Conservation (phyloP, 129 eudicot genomes). For the Artemisia argyi region DNA sequence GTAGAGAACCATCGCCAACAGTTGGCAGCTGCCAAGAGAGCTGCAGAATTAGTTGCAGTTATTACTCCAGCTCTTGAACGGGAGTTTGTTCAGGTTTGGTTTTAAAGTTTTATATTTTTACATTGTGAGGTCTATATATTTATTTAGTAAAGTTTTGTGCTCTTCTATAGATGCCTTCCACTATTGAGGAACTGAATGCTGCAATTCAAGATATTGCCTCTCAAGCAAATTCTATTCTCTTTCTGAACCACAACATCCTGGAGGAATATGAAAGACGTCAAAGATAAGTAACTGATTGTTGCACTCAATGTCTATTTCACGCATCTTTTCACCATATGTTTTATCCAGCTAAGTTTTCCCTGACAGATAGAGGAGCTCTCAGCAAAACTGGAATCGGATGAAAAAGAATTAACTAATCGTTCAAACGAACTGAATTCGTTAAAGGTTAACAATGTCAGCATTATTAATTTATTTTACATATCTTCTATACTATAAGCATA, state of each 20-base stretch:
- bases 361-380: conserved; percentile 72
- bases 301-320: conserved; percentile 1
- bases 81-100: conserved; percentile 73
- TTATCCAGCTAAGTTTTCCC: neutral
- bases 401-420: conserved; percentile 44
- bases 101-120: conserved; percentile 12
- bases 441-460: conserved; percentile 44
- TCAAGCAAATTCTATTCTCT: conserved; percentile 77
- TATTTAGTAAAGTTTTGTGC: neutral
- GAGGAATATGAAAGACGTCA: conserved; percentile 91
- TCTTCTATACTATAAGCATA: too few relatives aligned
- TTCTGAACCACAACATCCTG: conserved; percentile 69
- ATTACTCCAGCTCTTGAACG: conserved; percentile 60
- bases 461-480: neutral
- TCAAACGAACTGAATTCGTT: conserved; percentile 55
- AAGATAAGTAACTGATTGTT: conserved; percentile 44
- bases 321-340: neutral
- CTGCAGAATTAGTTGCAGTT: conserved; percentile 71
- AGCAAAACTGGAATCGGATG: conserved; percentile 59
- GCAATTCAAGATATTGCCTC: conserved; percentile 72
- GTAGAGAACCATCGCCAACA: conserved; percentile 47
- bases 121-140: neutral
- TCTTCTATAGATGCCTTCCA: conserved; percentile 75
- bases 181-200: conserved; percentile 85
- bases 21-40: conserved; percentile 61